phyloP scores from a whole-genome alignment of 306 rosid species.

The Heteromeles arbutifolia region DNA sequence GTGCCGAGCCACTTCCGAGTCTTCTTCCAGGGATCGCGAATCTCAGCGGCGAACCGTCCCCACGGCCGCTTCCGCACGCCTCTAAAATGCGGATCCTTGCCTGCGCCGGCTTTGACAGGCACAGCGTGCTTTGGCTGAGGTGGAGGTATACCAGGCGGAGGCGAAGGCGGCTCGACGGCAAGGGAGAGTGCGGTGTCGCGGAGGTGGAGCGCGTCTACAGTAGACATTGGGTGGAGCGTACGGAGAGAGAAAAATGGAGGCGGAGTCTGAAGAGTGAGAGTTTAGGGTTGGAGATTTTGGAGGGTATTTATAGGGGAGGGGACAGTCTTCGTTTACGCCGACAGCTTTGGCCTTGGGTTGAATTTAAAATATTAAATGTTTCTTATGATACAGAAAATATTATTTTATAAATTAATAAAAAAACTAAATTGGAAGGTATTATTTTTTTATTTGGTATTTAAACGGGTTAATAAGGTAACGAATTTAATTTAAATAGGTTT shows the following conservation, averaged over 20 bases:
- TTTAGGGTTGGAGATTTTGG: conserved; percentile 9
- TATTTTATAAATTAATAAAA: neutral
- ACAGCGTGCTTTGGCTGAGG: neutral
- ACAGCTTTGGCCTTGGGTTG: conserved; percentile 23
- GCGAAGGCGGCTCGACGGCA: neutral
- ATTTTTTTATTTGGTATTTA: neutral
- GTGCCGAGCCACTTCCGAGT: conserved; percentile 74
- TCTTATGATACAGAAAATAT: too few relatives aligned
- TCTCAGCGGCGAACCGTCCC: conserved; percentile 71
- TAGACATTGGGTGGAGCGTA: neutral
- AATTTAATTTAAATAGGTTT: neutral
- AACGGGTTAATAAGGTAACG: neutral
- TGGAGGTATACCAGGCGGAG: neutral
- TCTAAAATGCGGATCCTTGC: conserved; percentile 37
- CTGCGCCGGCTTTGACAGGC: neutral
- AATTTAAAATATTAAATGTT: neutral
- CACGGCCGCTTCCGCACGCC: conserved; percentile 68
- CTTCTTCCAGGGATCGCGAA: conserved; percentile 63
- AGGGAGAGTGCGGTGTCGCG: conserved; percentile 12
- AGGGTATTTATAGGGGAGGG: conserved; percentile 37
- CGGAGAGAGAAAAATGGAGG: neutral
- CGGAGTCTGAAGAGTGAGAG: neutral
- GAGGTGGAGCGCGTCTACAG: conserved; percentile 25
- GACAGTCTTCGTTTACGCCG: conserved; percentile 53
- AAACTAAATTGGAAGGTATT: too few relatives aligned